Percentiles rank a stretch among this genome's conserved stretches.
phyloP scores from a whole-genome alignment of 1,139 yeast species.

The Taphrina flavorubra region DNA sequence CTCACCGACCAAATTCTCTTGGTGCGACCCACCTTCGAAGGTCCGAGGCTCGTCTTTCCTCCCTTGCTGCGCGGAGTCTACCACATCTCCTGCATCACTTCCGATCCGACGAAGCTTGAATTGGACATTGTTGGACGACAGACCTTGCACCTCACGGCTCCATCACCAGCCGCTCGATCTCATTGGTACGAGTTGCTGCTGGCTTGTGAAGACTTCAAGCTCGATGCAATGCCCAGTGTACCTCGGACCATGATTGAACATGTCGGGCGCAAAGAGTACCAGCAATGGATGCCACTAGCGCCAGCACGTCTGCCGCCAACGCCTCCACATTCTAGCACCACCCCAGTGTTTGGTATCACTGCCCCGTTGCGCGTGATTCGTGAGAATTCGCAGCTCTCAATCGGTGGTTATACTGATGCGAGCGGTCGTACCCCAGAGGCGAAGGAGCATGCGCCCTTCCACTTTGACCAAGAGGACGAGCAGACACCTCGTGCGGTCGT shows the following conservation, averaged over 20 bases:
- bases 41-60: constrained; percentile 35
- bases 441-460: constrained; percentile 36
- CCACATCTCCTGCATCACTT: constrained; percentile 28
- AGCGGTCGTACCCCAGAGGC: constrained; percentile 36
- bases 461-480: constrained; percentile 26
- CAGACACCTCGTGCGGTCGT: constrained; percentile 24
- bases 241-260: constrained; percentile 26
- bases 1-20: constrained; percentile 34
- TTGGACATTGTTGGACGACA: constrained; percentile 37
- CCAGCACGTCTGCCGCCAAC: constrained; percentile 34
- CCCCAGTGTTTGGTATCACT: constrained; percentile 26
- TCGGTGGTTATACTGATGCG: constrained; percentile 33
- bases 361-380: constrained; percentile 38
- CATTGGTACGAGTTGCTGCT: constrained; percentile 38
- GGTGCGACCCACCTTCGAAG: constrained; percentile 24
- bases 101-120: constrained; percentile 21
- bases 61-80: constrained; percentile 36
- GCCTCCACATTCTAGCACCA: constrained; percentile 30
- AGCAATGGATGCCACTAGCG: constrained; percentile 28
- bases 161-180: constrained; percentile 17
- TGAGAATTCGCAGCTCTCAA: constrained; percentile 37
- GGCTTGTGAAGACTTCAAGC: constrained; percentile 36
- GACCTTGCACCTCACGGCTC: constrained; percentile 35
- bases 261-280: constrained; percentile 24
- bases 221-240: constrained; percentile 26